Percentiles rank a stretch among this genome's conserved stretches.
Conservation (phyloP, 257 asterid genomes). For the Anisodus acutangulus region DNA sequence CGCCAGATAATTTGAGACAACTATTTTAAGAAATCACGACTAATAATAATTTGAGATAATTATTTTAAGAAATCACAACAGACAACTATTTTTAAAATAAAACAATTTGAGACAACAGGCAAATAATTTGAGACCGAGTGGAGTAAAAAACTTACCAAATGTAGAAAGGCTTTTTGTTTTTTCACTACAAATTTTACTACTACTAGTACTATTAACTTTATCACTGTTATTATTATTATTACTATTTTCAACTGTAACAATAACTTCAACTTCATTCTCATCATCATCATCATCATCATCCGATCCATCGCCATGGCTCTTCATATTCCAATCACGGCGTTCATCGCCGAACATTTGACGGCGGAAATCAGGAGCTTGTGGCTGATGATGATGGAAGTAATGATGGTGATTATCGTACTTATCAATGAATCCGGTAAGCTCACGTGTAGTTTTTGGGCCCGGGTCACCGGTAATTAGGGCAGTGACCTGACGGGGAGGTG, state of each 20-base stretch:
- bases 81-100: no score
- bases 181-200: constrained; percentile 44
- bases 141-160: constrained; percentile 48
- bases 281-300: constrained; percentile 55
- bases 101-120: no score
- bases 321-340: constrained; percentile 50
- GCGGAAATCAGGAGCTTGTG: background rate
- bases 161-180: constrained; percentile 52
- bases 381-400: constrained; percentile 38
- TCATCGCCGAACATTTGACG: background rate
- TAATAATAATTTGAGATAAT: no score
- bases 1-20: no score
- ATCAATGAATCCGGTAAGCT: constrained; percentile 70
- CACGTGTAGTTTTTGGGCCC: constrained; percentile 61
- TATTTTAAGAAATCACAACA: no score
- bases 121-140: background rate
- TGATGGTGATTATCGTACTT: constrained; percentile 43
- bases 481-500: constrained; percentile 14
- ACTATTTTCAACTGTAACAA: constrained; percentile 46
- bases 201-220: constrained; percentile 33
- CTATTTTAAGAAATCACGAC: no score
- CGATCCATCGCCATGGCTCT: constrained; percentile 56
- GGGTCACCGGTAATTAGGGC: constrained; percentile 41
- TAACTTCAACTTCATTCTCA: constrained; percentile 53
- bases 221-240: background rate